These are phyloP conservation scores for Escallonia herrerae DNA, from an alignment of 129 eudicot species.

Conservation along the genomic window DNA sequence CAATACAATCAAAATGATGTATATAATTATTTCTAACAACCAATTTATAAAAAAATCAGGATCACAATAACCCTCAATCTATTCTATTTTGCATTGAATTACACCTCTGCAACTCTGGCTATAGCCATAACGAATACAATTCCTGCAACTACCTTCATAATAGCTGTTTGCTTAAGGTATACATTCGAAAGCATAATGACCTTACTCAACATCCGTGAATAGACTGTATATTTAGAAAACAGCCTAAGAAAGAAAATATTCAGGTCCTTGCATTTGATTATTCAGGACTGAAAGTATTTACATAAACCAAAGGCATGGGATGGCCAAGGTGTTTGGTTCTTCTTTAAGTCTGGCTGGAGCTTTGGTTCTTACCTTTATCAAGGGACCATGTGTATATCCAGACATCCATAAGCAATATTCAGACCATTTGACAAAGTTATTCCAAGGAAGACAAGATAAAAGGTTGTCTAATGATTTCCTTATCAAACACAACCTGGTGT, in stretches of 20 bases:
- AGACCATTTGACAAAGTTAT: background rate
- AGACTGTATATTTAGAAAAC: background rate
- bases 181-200: background rate
- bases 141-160: constrained; percentile 9
- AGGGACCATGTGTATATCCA: background rate
- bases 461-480: background rate
- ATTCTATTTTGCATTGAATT: background rate
- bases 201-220: background rate
- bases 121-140: constrained; percentile 1
- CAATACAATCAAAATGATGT: constrained; percentile 65
- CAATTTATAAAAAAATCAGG: constrained; percentile 4
- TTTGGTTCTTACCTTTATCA: background rate
- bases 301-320: background rate
- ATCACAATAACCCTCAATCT: constrained; percentile 4
- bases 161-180: constrained; percentile 5
- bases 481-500: constrained; percentile 8
- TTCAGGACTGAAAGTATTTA: background rate
- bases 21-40: no score
- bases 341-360: background rate
- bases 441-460: background rate
- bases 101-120: constrained; percentile 9
- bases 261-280: background rate
- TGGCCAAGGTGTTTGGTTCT: constrained; percentile 1
- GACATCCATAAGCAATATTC: background rate
- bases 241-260: background rate